Percentiles rank a stretch among this genome's conserved stretches.
Conservation (phyloP, 805 yeast genomes). For the Yamadazyma sp. region DNA sequence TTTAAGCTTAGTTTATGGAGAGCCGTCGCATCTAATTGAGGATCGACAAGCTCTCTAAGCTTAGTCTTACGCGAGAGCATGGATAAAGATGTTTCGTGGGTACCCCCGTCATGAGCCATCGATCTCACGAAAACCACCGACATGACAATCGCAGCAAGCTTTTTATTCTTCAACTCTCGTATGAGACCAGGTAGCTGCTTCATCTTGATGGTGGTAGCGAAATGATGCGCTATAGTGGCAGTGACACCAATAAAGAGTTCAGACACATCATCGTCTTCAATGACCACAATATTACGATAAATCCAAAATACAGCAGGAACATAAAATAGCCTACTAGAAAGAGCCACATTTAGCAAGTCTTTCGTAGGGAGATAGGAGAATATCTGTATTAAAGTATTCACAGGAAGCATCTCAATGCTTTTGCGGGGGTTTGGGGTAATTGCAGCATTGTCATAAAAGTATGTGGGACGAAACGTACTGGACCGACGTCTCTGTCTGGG, state of each 20-base stretch:
- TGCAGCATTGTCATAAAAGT: slow-evolving; percentile 11
- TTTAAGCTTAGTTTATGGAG: neutral
- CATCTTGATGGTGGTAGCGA: slow-evolving; percentile 21
- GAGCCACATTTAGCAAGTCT: slow-evolving; percentile 24
- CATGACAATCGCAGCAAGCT: slow-evolving; percentile 5
- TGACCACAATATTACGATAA: slow-evolving; percentile 23
- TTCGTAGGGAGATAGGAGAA: slow-evolving; percentile 20
- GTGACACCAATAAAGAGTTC: too few species aligned
- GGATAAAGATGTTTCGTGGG: too few species aligned
- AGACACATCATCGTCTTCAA: slow-evolving; percentile 7
- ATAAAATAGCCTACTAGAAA: slow-evolving; percentile 23
- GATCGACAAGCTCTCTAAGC: neutral
- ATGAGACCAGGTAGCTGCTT: neutral
- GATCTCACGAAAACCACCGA: slow-evolving; percentile 7
- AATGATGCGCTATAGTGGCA: too few species aligned
- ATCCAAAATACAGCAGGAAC: slow-evolving; percentile 25
- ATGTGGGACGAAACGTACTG: slow-evolving; percentile 16
- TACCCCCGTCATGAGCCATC: too few species aligned
- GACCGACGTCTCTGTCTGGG: slow-evolving; percentile 13
- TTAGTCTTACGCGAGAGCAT: too few species aligned
- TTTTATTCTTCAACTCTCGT: slow-evolving; percentile 7
- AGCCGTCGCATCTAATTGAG: neutral
- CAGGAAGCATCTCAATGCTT: slow-evolving; percentile 22
- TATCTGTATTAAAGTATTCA: slow-evolving; percentile 17
- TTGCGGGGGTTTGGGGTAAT: neutral